phyloP scores from a whole-genome alignment of 805 yeast genomes.

The Metschnikowia baotianmanensis region DNA sequence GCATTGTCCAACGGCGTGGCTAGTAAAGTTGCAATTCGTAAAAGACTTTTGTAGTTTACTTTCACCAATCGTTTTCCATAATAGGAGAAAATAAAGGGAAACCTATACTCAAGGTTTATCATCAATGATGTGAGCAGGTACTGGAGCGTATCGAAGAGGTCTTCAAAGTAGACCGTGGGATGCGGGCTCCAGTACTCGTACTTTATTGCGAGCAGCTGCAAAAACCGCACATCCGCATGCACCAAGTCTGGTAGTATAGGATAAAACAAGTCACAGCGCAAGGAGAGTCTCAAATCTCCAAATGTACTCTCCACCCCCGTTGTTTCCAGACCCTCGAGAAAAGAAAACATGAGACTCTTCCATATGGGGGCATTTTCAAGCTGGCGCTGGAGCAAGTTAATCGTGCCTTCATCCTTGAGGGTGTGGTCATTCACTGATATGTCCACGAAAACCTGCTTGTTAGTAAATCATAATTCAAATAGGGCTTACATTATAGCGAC shows the following conservation, averaged over 20 bases:
- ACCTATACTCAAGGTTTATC: conserved; percentile 27
- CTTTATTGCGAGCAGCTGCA: conserved; percentile 8
- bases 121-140: conserved; percentile 23
- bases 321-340: background rate
- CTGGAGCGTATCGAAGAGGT: conserved; percentile 19
- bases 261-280: conserved; percentile 15
- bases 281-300: conserved; percentile 7
- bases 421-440: conserved; percentile 13
- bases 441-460: conserved; percentile 12
- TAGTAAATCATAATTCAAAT: background rate
- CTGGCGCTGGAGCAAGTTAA: conserved; percentile 7
- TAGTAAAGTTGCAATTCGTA: conserved; percentile 7
- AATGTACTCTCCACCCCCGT: background rate
- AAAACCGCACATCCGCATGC: conserved; percentile 9
- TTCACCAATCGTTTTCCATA: conserved; percentile 27
- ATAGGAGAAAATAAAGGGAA: conserved; percentile 32
- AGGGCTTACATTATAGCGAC: background rate
- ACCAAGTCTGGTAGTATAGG: conserved; percentile 14
- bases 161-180: conserved; percentile 7
- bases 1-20: conserved; percentile 12
- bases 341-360: conserved; percentile 9
- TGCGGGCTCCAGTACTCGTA: conserved; percentile 12
- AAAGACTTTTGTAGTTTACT: conserved; percentile 18
- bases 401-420: conserved; percentile 11
- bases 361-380: conserved; percentile 10